Percentiles rank a stretch among this genome's conserved stretches.
Evolutionary conservation across 805 yeast genomes (phyloP).

Genomic region (Candida germanica): DNA sequence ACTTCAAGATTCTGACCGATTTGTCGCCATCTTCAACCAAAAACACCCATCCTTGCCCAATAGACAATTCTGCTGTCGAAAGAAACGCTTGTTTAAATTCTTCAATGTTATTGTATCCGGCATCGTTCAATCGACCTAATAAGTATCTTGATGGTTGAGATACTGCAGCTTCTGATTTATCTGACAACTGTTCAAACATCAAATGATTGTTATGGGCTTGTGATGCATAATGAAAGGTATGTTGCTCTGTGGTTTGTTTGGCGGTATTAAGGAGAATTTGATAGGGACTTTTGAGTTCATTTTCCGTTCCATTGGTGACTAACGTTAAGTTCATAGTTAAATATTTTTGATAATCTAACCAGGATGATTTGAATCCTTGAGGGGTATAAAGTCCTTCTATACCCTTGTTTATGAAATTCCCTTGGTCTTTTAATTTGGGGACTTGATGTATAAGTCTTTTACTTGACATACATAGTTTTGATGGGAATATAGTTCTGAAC

Average conservation of each 20-base stretch:
- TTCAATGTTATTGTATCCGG: conserved; percentile 41
- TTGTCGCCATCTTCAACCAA: conserved; percentile 66
- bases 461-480: neutral
- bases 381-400: conserved; percentile 63
- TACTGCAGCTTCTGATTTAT: conserved; percentile 25
- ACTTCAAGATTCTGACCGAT: conserved; percentile 48
- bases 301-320: conserved; percentile 72
- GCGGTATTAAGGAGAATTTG: conserved; percentile 68
- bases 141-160: conserved; percentile 38
- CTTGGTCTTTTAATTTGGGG: conserved; percentile 50
- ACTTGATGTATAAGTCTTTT: conserved; percentile 55
- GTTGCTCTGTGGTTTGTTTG: conserved; percentile 60
- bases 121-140: conserved; percentile 35
- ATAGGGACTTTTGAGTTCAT: conserved; percentile 73
- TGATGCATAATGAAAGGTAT: conserved; percentile 82
- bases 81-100: conserved; percentile 50
- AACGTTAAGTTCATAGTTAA: conserved; percentile 58
- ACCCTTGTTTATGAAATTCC: conserved; percentile 43
- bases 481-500: conserved; percentile 4
- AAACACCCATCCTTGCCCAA: conserved; percentile 75
- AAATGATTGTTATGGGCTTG: conserved; percentile 92
- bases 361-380: conserved; percentile 66
- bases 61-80: conserved; percentile 47
- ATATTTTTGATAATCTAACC: conserved; percentile 77
- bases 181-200: conserved; percentile 63